Evolutionary conservation across 345 rosid genomes (phyloP).

Genomic region (Gossypium herbaceum): DNA sequence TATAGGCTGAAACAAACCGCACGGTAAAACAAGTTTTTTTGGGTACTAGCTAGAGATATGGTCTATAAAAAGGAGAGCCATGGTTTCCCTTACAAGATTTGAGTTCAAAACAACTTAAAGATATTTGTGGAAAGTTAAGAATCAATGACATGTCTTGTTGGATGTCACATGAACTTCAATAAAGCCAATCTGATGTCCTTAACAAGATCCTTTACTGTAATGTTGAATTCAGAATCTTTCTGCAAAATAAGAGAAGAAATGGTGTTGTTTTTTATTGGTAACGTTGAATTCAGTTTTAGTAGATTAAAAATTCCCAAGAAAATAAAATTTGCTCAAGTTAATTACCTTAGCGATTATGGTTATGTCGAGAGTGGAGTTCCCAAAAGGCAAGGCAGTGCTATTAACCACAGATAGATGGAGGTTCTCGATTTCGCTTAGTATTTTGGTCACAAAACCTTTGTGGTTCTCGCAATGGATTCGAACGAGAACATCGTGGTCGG

Average conservation of each 20-base stretch:
- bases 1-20: background rate
- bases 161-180: constrained; percentile 24
- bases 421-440: constrained; percentile 47
- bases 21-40: background rate
- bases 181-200: constrained; percentile 37
- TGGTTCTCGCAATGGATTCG: constrained; percentile 59
- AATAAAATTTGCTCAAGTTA: background rate
- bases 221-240: constrained; percentile 39
- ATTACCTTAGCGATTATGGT: constrained; percentile 63
- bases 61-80: background rate
- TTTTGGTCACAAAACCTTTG: constrained; percentile 38
- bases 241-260: constrained; percentile 19
- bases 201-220: constrained; percentile 42
- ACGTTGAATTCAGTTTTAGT: background rate
- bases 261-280: background rate
- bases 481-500: constrained; percentile 52
- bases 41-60: background rate
- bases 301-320: no score
- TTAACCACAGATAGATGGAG: constrained; percentile 46
- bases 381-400: constrained; percentile 56
- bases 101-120: background rate
- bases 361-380: constrained; percentile 54
- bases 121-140: background rate
- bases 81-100: constrained; percentile 5
- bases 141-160: background rate